phyloP scores from a whole-genome alignment of 2,329 filamentous ascomycete genomes.

The Claviceps monticola region DNA sequence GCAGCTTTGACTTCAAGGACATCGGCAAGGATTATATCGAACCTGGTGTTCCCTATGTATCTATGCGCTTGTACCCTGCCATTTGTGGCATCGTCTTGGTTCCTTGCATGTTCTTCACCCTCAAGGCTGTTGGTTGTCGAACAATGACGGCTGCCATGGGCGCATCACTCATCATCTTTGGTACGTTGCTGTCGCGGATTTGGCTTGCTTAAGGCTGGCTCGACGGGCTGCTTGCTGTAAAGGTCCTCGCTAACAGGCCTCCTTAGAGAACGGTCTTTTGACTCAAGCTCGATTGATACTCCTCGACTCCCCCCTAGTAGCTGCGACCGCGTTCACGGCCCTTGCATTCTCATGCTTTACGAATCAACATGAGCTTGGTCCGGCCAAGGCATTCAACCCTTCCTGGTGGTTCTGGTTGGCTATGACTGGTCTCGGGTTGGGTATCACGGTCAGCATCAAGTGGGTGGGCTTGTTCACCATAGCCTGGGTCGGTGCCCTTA shows the following conservation, averaged over 20 bases:
- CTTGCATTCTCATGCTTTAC: slow-evolving; percentile 86
- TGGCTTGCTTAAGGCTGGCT: background rate
- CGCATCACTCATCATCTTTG: slow-evolving; percentile 78
- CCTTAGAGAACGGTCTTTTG: slow-evolving; percentile 77
- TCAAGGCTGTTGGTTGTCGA: slow-evolving; percentile 82
- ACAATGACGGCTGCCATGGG: slow-evolving; percentile 75
- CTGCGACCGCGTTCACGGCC: slow-evolving; percentile 83
- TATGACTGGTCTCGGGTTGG: slow-evolving; percentile 73
- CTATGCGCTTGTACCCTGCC: slow-evolving; percentile 90
- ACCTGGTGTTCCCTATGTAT: slow-evolving; percentile 87
- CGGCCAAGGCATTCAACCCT: slow-evolving; percentile 70
- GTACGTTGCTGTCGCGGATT: slow-evolving; percentile 36
- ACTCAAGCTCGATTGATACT: slow-evolving; percentile 93
- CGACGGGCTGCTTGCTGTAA: background rate
- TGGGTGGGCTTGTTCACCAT: slow-evolving; percentile 99
- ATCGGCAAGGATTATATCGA: slow-evolving; percentile 98
- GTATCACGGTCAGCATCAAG: slow-evolving; percentile 88
- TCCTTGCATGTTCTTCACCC: slow-evolving; percentile 84
- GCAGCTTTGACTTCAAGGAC: slow-evolving; percentile 96
- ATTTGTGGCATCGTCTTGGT: slow-evolving; percentile 78
- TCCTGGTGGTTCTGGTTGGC: slow-evolving; percentile 98
- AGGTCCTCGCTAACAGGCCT: slow-evolving; percentile 13
- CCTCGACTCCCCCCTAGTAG: slow-evolving; percentile 86
- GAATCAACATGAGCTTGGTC: slow-evolving; percentile 92
- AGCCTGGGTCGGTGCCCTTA: slow-evolving; percentile 90